Conservation (phyloP, 2,329 filamentous ascomycete species). For the Microcera coccophila region DNA sequence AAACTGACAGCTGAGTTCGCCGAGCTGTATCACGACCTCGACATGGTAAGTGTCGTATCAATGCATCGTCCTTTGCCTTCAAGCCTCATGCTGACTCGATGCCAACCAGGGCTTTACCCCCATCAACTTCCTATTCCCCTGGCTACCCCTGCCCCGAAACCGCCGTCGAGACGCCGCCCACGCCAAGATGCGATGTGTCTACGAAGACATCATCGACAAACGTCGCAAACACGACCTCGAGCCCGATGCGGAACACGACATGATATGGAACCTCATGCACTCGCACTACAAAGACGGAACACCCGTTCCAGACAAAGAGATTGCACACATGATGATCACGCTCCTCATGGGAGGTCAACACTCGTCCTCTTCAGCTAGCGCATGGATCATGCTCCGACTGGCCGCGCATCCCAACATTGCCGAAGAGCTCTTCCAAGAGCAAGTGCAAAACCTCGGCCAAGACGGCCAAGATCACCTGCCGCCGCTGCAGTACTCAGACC, state of each 20-base stretch:
- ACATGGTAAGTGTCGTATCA: too few species aligned
- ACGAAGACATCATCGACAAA: conserved; percentile 65
- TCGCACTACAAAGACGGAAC: conserved; percentile 72
- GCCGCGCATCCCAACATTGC: conserved; percentile 65
- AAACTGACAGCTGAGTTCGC: conserved; percentile 70
- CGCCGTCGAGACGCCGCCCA: conserved; percentile 67
- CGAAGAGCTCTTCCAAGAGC: conserved; percentile 68
- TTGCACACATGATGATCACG: conserved; percentile 84
- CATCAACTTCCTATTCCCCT: conserved; percentile 78
- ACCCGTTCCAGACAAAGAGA: conserved; percentile 66
- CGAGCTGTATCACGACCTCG: conserved; percentile 73
- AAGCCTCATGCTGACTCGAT: too few species aligned
- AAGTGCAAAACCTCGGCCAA: conserved; percentile 50
- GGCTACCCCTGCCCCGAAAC: conserved; percentile 75
- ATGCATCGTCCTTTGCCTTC: too few species aligned
- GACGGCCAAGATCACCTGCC: conserved; percentile 46
- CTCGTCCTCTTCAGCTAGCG: conserved; percentile 71
- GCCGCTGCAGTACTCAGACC: conserved; percentile 54
- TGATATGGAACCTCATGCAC: conserved; percentile 77
- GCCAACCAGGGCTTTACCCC: conserved; percentile 76
- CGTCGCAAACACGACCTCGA: conserved; percentile 49
- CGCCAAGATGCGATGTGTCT: conserved; percentile 64
- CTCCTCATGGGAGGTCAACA: conserved; percentile 82
- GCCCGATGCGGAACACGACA: conserved; percentile 53
- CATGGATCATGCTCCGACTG: conserved; percentile 73